These are phyloP conservation scores for Rhodosporidiobolus sp. DNA, from an alignment of 768 basidiomycete species.

Conservation along the genomic window DNA sequence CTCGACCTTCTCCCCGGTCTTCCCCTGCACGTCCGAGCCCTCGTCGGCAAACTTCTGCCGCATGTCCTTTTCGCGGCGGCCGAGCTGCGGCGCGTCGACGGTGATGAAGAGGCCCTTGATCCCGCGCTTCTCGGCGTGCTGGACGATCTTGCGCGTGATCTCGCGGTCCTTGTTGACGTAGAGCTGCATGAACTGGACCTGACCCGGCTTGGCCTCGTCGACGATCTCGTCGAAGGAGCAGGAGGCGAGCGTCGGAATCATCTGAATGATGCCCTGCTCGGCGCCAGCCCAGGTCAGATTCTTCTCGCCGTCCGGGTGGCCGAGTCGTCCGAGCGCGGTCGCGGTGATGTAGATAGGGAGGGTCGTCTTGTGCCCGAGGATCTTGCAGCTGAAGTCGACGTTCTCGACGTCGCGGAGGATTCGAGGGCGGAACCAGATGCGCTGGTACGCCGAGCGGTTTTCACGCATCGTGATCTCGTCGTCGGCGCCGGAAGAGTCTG, in stretches of 20 bases:
- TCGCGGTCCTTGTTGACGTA: slow-evolving; percentile 89
- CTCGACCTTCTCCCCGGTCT: slow-evolving; percentile 59
- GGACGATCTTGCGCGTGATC: slow-evolving; percentile 78
- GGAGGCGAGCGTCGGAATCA: slow-evolving; percentile 94
- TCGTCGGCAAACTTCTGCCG: slow-evolving; percentile 84
- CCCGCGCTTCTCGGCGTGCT: slow-evolving; percentile 84
- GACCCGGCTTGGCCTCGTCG: slow-evolving; percentile 73
- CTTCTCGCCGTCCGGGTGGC: slow-evolving; percentile 92
- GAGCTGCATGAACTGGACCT: slow-evolving; percentile 81
- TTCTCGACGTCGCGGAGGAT: slow-evolving; percentile 77
- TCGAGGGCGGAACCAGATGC: slow-evolving; percentile 83
- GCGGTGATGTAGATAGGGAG: slow-evolving; percentile 70
- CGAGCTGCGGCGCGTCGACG: slow-evolving; percentile 94
- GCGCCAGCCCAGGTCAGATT: slow-evolving; percentile 84
- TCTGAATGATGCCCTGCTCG: slow-evolving; percentile 65
- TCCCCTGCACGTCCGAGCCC: slow-evolving; percentile 55
- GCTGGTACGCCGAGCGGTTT: slow-evolving; percentile 76
- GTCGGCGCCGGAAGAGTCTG: slow-evolving; percentile 68
- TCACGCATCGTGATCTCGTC: slow-evolving; percentile 41
- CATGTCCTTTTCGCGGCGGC: slow-evolving; percentile 71
- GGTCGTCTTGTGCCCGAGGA: slow-evolving; percentile 68
- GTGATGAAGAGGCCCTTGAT: slow-evolving; percentile 93
- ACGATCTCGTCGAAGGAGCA: slow-evolving; percentile 95
- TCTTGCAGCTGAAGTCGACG: slow-evolving; percentile 64
- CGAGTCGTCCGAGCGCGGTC: slow-evolving; percentile 83